These are phyloP conservation scores for Pezicula rhizophila DNA, from an alignment of 2,329 filamentous ascomycete species.

Conservation along the genomic window DNA sequence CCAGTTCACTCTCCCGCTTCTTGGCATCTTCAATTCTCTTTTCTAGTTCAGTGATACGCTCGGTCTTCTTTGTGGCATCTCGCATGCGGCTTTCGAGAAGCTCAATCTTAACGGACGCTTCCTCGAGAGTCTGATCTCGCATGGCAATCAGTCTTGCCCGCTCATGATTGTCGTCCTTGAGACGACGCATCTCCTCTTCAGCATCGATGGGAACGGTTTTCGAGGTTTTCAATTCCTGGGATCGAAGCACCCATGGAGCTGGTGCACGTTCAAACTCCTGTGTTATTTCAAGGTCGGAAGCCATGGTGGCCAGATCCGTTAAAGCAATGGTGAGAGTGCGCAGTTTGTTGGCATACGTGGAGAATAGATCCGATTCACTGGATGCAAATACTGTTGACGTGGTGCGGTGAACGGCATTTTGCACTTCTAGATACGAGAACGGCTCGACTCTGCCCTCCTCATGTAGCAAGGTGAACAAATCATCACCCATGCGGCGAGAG, in stretches of 20 bases:
- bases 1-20: constrained; percentile 44
- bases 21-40: constrained; percentile 48
- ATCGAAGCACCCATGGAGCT: constrained; percentile 78
- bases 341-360: constrained; percentile 61
- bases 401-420: constrained; percentile 54
- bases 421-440: constrained; percentile 61
- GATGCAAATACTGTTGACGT: constrained; percentile 45
- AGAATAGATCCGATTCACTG: constrained; percentile 63
- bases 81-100: constrained; percentile 83
- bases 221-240: constrained; percentile 74
- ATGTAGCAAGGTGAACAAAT: constrained; percentile 58
- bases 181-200: constrained; percentile 74
- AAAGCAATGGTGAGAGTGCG: constrained; percentile 58
- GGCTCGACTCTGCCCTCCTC: constrained; percentile 67
- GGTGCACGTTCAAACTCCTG: constrained; percentile 71
- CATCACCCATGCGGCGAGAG: constrained; percentile 58
- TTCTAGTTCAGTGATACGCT: constrained; percentile 61
- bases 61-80: constrained; percentile 73
- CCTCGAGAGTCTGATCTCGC: constrained; percentile 78
- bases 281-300: constrained; percentile 64
- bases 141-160: constrained; percentile 65
- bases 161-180: constrained; percentile 76
- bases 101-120: constrained; percentile 86
- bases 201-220: constrained; percentile 76
- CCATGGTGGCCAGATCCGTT: constrained; percentile 64